Evolutionary conservation across 305 asterid genomes (phyloP).

Genomic region (Solanum chacoense): DNA sequence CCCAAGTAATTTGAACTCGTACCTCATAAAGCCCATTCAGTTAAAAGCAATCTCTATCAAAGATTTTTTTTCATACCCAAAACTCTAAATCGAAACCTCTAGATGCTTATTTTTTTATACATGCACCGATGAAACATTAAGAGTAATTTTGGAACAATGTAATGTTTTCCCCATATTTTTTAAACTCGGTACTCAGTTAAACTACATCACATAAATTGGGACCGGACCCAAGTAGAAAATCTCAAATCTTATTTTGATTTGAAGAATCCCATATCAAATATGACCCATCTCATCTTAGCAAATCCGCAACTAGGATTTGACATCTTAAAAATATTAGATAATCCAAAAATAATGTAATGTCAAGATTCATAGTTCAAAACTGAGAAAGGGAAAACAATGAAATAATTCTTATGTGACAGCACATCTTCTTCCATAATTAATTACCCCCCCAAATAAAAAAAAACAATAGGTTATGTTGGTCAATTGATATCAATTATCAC

Average conservation of each 20-base stretch:
- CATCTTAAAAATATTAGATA: neutral
- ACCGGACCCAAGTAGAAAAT: neutral
- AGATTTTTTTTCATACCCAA: neutral
- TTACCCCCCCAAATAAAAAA: neutral
- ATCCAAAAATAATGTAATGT: neutral
- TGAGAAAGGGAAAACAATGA: neutral
- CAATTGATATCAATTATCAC: neutral
- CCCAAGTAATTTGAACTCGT: too few relatives aligned
- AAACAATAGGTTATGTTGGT: neutral
- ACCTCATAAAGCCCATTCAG: neutral
- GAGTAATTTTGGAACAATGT: neutral
- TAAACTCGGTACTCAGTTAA: too few relatives aligned
- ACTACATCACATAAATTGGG: neutral
- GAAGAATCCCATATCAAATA: neutral
- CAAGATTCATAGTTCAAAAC: neutral
- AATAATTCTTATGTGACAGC: neutral
- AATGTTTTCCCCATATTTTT: neutral
- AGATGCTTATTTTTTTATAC: neutral
- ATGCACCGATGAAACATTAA: neutral
- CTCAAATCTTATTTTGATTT: neutral
- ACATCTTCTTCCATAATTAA: neutral
- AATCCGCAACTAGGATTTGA: neutral
- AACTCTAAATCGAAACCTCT: neutral
- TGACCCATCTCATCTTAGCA: neutral
- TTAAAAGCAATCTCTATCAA: neutral